Evolutionary conservation across 2,329 filamentous ascomycete species (phyloP).

Genomic region (Trichoderma breve): DNA sequence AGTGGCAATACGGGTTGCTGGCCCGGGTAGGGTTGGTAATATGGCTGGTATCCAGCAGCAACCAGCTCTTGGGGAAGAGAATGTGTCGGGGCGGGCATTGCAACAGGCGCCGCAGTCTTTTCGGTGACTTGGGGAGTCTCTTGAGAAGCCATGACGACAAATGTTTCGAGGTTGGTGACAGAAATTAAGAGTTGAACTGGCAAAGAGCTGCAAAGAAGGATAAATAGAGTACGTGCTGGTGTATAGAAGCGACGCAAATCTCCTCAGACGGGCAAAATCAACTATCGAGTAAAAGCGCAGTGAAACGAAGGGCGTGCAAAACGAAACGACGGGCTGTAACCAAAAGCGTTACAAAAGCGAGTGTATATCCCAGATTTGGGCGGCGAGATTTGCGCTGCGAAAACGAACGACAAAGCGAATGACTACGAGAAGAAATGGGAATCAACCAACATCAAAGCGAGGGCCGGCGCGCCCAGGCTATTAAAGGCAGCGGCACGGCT

Average conservation of each 20-base stretch:
- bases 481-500: background rate
- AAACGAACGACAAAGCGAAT: slow-evolving; percentile 8
- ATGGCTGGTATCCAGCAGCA: background rate
- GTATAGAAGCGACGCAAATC: background rate
- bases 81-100: background rate
- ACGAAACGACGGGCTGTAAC: background rate
- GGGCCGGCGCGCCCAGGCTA: background rate
- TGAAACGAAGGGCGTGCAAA: background rate
- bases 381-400: background rate
- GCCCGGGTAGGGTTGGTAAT: slow-evolving; percentile 4
- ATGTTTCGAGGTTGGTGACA: background rate
- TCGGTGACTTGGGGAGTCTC: slow-evolving; percentile 21
- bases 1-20: background rate
- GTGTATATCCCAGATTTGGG: background rate
- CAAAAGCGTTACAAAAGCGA: background rate
- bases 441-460: background rate
- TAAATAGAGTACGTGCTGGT: background rate
- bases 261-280: background rate
- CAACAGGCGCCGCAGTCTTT: slow-evolving; percentile 15
- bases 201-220: background rate
- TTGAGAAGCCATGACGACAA: slow-evolving; percentile 5
- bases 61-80: slow-evolving; percentile 1
- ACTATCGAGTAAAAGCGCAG: background rate
- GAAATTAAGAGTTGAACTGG: background rate
- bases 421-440: background rate